These are phyloP conservation scores for Paulownia fortunei DNA, from an alignment of 257 asterid genomes.

Conservation along the genomic window DNA sequence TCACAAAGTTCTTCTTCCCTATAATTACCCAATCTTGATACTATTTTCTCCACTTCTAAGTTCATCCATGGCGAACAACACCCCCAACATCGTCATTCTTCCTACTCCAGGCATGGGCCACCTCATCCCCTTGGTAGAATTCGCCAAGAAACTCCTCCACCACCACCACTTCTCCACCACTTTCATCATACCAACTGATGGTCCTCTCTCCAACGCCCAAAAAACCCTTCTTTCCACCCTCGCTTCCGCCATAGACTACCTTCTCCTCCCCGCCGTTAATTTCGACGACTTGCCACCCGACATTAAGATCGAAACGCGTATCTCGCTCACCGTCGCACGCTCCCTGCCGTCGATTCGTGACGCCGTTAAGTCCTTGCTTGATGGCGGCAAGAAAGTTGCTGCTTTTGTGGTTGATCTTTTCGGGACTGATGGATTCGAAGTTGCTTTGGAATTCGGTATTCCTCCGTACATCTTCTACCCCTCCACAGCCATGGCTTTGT, in stretches of 20 bases:
- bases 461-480: slow-evolving; percentile 59
- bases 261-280: slow-evolving; percentile 55
- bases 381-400: slow-evolving; percentile 11
- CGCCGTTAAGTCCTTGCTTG: slow-evolving; percentile 32
- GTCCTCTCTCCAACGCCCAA: slow-evolving; percentile 39
- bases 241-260: slow-evolving; percentile 40
- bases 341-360: slow-evolving; percentile 56
- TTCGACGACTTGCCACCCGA: slow-evolving; percentile 46
- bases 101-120: slow-evolving; percentile 78
- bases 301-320: slow-evolving; percentile 51
- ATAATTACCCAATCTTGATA: not conserved
- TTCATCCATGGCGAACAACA: slow-evolving; percentile 30
- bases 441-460: slow-evolving; percentile 48
- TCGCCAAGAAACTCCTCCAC: slow-evolving; percentile 46
- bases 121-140: slow-evolving; percentile 56
- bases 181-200: slow-evolving; percentile 52
- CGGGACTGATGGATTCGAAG: slow-evolving; percentile 65
- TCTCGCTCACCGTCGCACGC: slow-evolving; percentile 48
- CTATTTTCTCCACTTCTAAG: not conserved
- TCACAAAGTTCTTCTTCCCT: not conserved
- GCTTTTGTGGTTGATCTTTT: slow-evolving; percentile 68
- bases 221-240: slow-evolving; percentile 42
- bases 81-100: slow-evolving; percentile 47
- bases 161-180: slow-evolving; percentile 49
- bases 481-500: slow-evolving; percentile 53